Evolutionary conservation across 805 yeast species (phyloP).

Genomic region (Ogataea thermomethanolica): DNA sequence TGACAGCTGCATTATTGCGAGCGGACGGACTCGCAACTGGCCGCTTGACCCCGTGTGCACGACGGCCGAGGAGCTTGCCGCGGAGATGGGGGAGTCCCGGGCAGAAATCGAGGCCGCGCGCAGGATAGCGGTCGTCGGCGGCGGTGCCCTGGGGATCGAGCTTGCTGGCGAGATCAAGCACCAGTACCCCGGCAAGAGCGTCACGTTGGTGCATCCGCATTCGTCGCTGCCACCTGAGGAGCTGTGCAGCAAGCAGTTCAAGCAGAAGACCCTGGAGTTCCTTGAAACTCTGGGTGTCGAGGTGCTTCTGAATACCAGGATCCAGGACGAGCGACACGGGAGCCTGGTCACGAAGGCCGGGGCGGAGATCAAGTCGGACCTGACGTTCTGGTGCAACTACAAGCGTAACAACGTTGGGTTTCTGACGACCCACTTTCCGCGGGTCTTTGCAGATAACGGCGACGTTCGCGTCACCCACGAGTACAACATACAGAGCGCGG

Average conservation of each 20-base stretch:
- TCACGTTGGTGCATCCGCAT: constrained; percentile 42
- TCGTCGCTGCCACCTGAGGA: constrained; percentile 37
- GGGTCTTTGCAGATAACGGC: constrained; percentile 8
- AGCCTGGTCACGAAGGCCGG: constrained; percentile 11
- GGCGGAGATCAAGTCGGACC: constrained; percentile 6
- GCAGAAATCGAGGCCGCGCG: constrained; percentile 34
- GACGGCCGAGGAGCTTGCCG: constrained; percentile 34
- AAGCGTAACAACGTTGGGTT: constrained; percentile 12
- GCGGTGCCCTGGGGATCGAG: constrained; percentile 52
- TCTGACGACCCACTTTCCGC: constrained; percentile 7
- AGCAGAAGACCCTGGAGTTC: constrained; percentile 1
- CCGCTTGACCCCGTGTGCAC: constrained; percentile 50
- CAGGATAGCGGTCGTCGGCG: constrained; percentile 46
- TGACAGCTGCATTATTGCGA: constrained; percentile 46
- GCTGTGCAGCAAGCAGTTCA: constrained; percentile 9
- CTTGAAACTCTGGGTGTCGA: constrained; percentile 9
- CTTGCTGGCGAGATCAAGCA: constrained; percentile 45
- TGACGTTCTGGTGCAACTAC: constrained; percentile 16
- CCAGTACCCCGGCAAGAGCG: constrained; percentile 35
- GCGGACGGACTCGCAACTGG: constrained; percentile 51
- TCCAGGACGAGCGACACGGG: constrained; percentile 7
- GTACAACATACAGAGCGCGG: constrained; percentile 6
- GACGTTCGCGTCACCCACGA: constrained; percentile 11
- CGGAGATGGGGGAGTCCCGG: constrained; percentile 40
- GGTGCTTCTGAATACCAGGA: constrained; percentile 11